These are phyloP conservation scores for Chytriomyces sp. DNA, from an alignment of 192 early-diverging fungal genomes.

Conservation along the genomic window DNA sequence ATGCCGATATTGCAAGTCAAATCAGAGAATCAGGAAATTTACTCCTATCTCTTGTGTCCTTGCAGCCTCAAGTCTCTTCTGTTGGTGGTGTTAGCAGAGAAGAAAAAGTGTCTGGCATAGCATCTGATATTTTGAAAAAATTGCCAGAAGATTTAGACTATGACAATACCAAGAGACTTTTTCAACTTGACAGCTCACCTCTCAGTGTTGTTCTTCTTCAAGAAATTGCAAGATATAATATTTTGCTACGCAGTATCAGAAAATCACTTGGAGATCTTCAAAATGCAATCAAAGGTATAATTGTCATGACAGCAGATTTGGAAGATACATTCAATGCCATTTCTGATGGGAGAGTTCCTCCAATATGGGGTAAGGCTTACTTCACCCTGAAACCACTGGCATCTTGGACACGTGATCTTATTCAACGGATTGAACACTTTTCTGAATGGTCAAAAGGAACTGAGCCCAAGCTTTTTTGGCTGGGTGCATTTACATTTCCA, in stretches of 20 bases:
- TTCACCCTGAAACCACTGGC: conserved; percentile 57
- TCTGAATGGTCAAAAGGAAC: conserved; percentile 62
- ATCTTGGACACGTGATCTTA: conserved; percentile 57
- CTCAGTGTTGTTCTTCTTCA: conserved; percentile 61
- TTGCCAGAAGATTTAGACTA: conserved; percentile 61
- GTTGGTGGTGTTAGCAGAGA: conserved; percentile 46
- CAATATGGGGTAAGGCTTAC: conserved; percentile 61
- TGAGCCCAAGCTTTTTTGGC: conserved; percentile 58
- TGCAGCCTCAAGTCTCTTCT: conserved; percentile 55
- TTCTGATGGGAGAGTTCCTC: conserved; percentile 58
- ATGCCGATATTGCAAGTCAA: conserved; percentile 65
- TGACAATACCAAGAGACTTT: conserved; percentile 48
- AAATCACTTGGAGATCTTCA: conserved; percentile 55
- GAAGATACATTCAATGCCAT: conserved; percentile 60
- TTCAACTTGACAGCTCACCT: conserved; percentile 56
- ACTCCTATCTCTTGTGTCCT: conserved; percentile 50
- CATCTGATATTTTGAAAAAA: conserved; percentile 49
- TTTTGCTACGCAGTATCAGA: conserved; percentile 47
- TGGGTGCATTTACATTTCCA: conserved; percentile 62
- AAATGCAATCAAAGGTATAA: conserved; percentile 65
- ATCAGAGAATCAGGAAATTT: conserved; percentile 58
- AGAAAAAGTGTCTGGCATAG: conserved; percentile 56
- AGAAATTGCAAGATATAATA: conserved; percentile 60
- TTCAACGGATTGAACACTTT: conserved; percentile 58
- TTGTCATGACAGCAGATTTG: conserved; percentile 63